Conservation (phyloP, 1,284 basidiomycete species). For the Ceratorhiza oryzae-sativae region DNA sequence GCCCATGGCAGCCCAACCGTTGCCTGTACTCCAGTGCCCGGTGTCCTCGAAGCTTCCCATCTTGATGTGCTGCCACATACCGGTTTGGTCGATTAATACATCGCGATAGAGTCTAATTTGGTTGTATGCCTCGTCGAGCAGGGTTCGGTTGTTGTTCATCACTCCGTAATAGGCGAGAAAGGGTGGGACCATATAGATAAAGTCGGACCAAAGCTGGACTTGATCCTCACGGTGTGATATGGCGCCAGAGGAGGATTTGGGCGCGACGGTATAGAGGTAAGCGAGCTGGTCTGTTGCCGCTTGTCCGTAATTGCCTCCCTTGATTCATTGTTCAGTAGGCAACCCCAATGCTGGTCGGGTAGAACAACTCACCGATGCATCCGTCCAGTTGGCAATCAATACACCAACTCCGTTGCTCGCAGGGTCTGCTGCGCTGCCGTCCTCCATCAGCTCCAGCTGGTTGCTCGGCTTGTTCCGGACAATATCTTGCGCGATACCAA, state of each 20-base stretch:
- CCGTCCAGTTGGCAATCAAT: slow-evolving; percentile 23
- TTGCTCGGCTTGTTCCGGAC: slow-evolving; percentile 9
- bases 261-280: slow-evolving; percentile 54
- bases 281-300: slow-evolving; percentile 42
- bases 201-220: slow-evolving; percentile 60
- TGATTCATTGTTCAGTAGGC: neutral
- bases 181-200: slow-evolving; percentile 68
- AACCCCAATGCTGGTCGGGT: slow-evolving; percentile 20
- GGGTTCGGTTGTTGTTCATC: slow-evolving; percentile 53
- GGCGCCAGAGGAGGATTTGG: slow-evolving; percentile 58
- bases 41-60: slow-evolving; percentile 51
- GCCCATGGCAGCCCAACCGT: slow-evolving; percentile 56
- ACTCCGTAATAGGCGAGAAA: slow-evolving; percentile 62
- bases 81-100: slow-evolving; percentile 52
- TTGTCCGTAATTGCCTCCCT: slow-evolving; percentile 39
- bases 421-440: slow-evolving; percentile 43
- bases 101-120: slow-evolving; percentile 60
- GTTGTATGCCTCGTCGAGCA: slow-evolving; percentile 57
- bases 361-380: slow-evolving; percentile 23
- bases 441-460: slow-evolving; percentile 34
- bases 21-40: slow-evolving; percentile 62
- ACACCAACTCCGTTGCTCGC: slow-evolving; percentile 32
- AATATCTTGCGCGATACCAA: slow-evolving; percentile 38
- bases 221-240: slow-evolving; percentile 58
- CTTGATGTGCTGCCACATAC: slow-evolving; percentile 59